A percentile compares a stretch with the other conserved stretches of the same genome.
Conservation (phyloP, 805 yeast species). For the Grigorovia jiainica region DNA sequence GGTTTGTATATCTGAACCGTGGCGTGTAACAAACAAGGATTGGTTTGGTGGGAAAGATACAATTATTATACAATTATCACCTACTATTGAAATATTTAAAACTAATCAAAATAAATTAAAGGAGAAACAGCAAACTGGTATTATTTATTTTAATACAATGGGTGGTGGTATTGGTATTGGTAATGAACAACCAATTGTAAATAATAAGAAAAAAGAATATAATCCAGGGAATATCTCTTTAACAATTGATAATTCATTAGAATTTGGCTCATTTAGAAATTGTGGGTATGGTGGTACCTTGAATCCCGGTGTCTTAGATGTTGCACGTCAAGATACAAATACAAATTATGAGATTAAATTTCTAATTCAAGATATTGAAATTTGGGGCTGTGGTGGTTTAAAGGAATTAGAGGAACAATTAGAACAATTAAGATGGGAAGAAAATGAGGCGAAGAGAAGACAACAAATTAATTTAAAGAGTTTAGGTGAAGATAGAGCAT, state of each 20-base stretch:
- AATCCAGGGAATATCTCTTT: constrained; percentile 72
- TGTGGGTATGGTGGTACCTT: constrained; percentile 46
- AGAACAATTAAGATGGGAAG: constrained; percentile 86
- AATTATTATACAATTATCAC: constrained; percentile 56
- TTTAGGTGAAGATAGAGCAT: constrained; percentile 73
- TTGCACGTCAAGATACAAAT: constrained; percentile 14
- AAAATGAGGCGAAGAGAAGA: constrained; percentile 71
- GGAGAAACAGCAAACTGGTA: constrained; percentile 20
- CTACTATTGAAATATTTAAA: constrained; percentile 49
- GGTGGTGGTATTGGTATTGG: constrained; percentile 88
- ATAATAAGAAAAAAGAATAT: constrained; percentile 36
- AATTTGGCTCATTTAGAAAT: constrained; percentile 73
- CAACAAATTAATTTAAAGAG: constrained; percentile 56
- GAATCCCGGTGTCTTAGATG: constrained; percentile 26
- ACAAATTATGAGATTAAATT: constrained; percentile 51
- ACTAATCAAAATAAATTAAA: constrained; percentile 14
- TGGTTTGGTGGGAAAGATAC: constrained; percentile 58
- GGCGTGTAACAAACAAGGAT: constrained; percentile 65
- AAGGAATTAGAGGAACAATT: constrained; percentile 70
- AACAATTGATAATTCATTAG: constrained; percentile 68
- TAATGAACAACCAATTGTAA: constrained; percentile 49
- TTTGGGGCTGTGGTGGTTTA: constrained; percentile 84
- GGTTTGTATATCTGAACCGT: constrained; percentile 57
- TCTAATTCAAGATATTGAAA: constrained; percentile 66
- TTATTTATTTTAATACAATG: constrained; percentile 55